Conservation (phyloP, 371 early-diverging fungal genomes). For the Mucor plumbeus region DNA sequence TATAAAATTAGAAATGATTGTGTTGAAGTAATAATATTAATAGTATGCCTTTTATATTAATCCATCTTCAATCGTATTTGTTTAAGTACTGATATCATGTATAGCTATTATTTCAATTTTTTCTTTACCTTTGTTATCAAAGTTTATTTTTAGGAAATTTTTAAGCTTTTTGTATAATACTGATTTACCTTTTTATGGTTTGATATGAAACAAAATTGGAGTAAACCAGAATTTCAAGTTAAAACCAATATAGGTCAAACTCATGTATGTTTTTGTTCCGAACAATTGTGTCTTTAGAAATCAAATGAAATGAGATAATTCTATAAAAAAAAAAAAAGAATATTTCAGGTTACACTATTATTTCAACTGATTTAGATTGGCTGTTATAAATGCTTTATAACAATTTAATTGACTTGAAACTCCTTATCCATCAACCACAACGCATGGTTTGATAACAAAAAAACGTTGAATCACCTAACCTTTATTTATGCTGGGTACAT, state of each 20-base stretch:
- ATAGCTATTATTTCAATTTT: not conserved
- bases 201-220: not conserved
- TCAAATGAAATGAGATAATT: no score
- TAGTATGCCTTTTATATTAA: no score
- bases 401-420: no score
- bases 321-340: no score
- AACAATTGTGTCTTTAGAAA: not conserved
- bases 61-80: not conserved
- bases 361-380: no score
- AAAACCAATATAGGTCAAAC: not conserved
- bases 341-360: no score
- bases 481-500: slow-evolving; percentile 31
- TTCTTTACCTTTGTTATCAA: not conserved
- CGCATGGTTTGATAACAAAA: no score
- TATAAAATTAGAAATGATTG: not conserved
- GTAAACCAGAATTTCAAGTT: slow-evolving; percentile 6
- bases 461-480: no score
- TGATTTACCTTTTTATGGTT: not conserved
- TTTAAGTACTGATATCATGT: not conserved
- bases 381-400: no score
- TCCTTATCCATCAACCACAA: no score
- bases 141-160: not conserved
- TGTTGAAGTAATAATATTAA: not conserved
- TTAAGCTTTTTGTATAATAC: not conserved
- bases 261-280: not conserved